phyloP scores from a whole-genome alignment of 306 rosid species.

The Myrica gale region DNA sequence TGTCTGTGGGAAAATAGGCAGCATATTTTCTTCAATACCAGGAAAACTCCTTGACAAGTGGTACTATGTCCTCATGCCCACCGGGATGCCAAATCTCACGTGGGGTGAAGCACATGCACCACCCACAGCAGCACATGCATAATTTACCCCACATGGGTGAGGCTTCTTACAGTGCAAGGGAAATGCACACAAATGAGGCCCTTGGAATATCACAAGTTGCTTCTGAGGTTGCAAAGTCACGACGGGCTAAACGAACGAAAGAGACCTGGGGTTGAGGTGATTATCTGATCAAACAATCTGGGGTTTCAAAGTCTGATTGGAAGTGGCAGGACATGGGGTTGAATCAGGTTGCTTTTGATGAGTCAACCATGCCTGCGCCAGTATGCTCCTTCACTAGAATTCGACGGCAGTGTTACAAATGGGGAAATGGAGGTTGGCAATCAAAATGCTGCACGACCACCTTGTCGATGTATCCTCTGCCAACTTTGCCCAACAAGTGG shows the following conservation, averaged over 20 bases:
- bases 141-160: slow-evolving; percentile 66
- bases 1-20: no score
- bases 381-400: slow-evolving; percentile 87
- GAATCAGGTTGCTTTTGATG: slow-evolving; percentile 89
- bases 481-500: slow-evolving; percentile 93
- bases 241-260: slow-evolving; percentile 69
- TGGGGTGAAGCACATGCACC: slow-evolving; percentile 93
- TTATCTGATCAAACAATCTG: slow-evolving; percentile 64
- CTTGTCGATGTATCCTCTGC: slow-evolving; percentile 88
- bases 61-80: slow-evolving; percentile 69
- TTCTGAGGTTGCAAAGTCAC: slow-evolving; percentile 52
- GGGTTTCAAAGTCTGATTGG: slow-evolving; percentile 82
- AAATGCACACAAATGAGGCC: slow-evolving; percentile 59
- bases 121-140: slow-evolving; percentile 70
- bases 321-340: slow-evolving; percentile 85
- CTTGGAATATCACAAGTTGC: slow-evolving; percentile 52
- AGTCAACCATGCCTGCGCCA: slow-evolving; percentile 95
- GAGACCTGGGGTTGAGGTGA: slow-evolving; percentile 61
- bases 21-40: slow-evolving; percentile 80
- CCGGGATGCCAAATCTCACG: slow-evolving; percentile 98
- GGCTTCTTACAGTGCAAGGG: slow-evolving; percentile 56
- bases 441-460: slow-evolving; percentile 95
- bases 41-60: slow-evolving; percentile 57
- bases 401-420: slow-evolving; percentile 90
- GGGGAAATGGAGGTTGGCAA: slow-evolving; percentile 99